These are phyloP conservation scores for Galerina marginata DNA, from an alignment of 768 basidiomycete species.

Conservation along the genomic window DNA sequence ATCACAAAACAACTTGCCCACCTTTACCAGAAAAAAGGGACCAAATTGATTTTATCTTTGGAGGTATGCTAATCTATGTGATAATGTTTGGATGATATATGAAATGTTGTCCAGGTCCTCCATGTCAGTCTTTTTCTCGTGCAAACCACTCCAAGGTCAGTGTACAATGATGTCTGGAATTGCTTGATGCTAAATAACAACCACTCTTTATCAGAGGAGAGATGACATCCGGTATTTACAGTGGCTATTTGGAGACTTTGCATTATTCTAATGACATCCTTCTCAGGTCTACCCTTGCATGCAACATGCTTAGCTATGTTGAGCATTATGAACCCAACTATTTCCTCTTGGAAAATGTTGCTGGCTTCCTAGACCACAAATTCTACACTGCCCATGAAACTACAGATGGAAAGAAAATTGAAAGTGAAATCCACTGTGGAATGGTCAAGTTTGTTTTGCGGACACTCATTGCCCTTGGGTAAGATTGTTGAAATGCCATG, in stretches of 20 bases:
- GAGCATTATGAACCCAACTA: constrained; percentile 68
- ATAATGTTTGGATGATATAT: not conserved
- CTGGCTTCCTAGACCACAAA: constrained; percentile 58
- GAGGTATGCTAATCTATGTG: constrained; percentile 49
- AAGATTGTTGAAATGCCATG: constrained; percentile 25
- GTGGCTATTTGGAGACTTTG: not conserved
- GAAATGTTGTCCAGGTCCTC: constrained; percentile 56
- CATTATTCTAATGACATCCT: constrained; percentile 5
- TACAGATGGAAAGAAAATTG: constrained; percentile 24
- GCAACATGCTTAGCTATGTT: constrained; percentile 73
- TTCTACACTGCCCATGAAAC: constrained; percentile 41
- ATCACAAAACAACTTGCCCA: constrained; percentile 36
- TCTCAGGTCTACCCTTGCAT: constrained; percentile 62
- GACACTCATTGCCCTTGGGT: constrained; percentile 68
- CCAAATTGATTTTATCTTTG: constrained; percentile 74
- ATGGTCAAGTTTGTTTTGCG: constrained; percentile 72
- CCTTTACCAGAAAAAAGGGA: constrained; percentile 62
- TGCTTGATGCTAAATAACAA: not conserved
- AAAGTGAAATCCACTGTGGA: constrained; percentile 53
- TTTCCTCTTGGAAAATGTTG: constrained; percentile 77
- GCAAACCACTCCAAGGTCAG: constrained; percentile 67
- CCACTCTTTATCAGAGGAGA: constrained; percentile 42
- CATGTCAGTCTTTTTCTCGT: constrained; percentile 74
- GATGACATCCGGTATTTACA: constrained; percentile 61
- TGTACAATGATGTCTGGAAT: not conserved